A percentile compares a stretch with the other conserved stretches of the same genome.
Evolutionary conservation across 345 rosid species (phyloP).

Genomic region (Jatropha curcas): DNA sequence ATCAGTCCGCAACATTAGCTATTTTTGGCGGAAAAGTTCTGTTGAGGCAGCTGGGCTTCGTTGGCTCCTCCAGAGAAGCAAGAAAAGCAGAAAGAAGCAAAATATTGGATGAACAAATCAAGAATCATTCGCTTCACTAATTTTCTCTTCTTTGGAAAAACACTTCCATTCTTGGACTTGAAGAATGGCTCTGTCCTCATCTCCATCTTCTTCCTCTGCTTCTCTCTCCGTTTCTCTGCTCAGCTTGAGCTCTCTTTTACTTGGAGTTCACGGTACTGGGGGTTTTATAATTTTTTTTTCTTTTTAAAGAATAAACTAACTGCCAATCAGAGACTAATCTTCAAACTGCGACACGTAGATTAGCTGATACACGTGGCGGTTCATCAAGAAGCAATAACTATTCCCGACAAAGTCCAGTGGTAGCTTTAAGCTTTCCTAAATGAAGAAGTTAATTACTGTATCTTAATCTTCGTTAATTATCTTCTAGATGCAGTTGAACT

Average conservation of each 20-base stretch:
- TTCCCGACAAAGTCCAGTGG: too few species aligned
- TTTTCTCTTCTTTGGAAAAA: constrained; percentile 24
- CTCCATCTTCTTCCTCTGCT: not conserved
- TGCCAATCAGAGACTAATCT: too few species aligned
- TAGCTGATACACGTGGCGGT: too few species aligned
- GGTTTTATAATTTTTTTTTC: too few species aligned
- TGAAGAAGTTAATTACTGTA: too few species aligned
- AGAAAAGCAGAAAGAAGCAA: not conserved
- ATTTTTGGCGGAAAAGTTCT: not conserved
- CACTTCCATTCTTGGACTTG: constrained; percentile 23
- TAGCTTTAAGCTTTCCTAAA: too few species aligned
- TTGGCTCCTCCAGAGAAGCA: not conserved
- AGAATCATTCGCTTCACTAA: constrained; percentile 20
- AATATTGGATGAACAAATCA: not conserved
- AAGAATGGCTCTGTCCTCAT: not conserved
- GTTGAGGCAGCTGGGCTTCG: not conserved
- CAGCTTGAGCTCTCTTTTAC: not conserved
- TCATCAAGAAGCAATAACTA: too few species aligned
- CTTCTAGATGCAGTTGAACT: too few species aligned
- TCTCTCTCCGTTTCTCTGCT: not conserved
- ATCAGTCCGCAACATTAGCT: not conserved
- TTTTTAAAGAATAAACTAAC: too few species aligned
- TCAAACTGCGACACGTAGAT: too few species aligned
- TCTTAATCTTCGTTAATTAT: too few species aligned
- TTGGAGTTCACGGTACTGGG: too few species aligned